These are phyloP conservation scores for Pythium myriotylum DNA, from an alignment of 352 stramenopile species.

Conservation along the genomic window DNA sequence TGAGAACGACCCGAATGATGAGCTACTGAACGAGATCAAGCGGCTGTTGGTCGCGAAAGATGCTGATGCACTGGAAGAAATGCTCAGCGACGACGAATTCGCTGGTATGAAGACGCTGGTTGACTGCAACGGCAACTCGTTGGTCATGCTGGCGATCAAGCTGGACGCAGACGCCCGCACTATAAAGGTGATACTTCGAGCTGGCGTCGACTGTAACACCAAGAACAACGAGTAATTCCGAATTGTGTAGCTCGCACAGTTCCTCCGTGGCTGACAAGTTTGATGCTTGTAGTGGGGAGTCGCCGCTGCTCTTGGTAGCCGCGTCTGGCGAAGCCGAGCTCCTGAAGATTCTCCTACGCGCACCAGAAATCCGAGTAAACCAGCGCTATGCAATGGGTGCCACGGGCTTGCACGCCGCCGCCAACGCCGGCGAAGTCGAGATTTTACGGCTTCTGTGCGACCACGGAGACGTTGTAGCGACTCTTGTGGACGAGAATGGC, in stretches of 20 bases:
- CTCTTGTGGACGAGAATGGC: conserved; percentile 47
- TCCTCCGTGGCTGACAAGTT: not conserved
- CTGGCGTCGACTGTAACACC: conserved; percentile 47
- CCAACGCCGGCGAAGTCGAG: conserved; percentile 55
- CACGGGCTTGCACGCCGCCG: conserved; percentile 59
- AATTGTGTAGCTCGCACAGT: not conserved
- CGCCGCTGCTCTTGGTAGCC: conserved; percentile 51
- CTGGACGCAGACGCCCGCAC: conserved; percentile 32
- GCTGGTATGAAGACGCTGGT: not conserved
- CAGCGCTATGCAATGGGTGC: conserved; percentile 46
- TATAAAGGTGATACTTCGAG: conserved; percentile 34
- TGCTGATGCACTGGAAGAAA: conserved; percentile 23
- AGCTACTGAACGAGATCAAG: conserved; percentile 31
- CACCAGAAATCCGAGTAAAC: conserved; percentile 39
- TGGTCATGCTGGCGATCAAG: conserved; percentile 52
- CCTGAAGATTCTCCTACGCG: conserved; percentile 31
- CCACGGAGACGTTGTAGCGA: conserved; percentile 33
- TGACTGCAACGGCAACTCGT: conserved; percentile 54
- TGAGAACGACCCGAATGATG: not conserved
- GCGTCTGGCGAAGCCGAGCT: conserved; percentile 50
- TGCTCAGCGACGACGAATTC: conserved; percentile 15
- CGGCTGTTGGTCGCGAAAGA: conserved; percentile 31
- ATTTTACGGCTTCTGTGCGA: conserved; percentile 55
- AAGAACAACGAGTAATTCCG: conserved; percentile 57
- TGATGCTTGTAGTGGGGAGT: conserved; percentile 41